Conservation (phyloP, 768 basidiomycete species). For the Scleroderma citrinum region DNA sequence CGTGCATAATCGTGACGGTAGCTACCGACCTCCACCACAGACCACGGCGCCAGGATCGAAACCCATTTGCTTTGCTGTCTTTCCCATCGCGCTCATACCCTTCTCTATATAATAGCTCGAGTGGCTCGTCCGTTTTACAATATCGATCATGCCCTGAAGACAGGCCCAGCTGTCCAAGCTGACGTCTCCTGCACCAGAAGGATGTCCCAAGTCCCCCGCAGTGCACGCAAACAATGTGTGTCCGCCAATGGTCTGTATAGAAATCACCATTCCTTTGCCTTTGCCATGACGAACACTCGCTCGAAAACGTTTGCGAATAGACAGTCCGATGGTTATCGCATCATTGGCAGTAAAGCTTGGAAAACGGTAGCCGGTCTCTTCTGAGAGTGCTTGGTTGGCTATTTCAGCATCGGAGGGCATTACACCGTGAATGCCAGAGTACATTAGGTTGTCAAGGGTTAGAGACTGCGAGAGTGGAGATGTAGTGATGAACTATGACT, state of each 20-base stretch:
- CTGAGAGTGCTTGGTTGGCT: constrained; percentile 62
- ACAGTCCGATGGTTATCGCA: constrained; percentile 74
- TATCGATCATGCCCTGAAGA: constrained; percentile 73
- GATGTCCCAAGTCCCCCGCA: constrained; percentile 71
- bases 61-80: constrained; percentile 67
- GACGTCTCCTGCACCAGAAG: constrained; percentile 64
- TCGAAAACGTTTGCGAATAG: constrained; percentile 79
- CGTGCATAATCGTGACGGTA: background rate
- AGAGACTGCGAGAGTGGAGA: background rate
- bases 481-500: background rate
- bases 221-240: constrained; percentile 80
- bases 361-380: constrained; percentile 69
- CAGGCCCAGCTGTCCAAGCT: constrained; percentile 77
- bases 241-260: constrained; percentile 73
- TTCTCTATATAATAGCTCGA: constrained; percentile 85
- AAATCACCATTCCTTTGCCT: constrained; percentile 77
- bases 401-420: constrained; percentile 66
- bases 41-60: constrained; percentile 59
- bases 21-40: constrained; percentile 68
- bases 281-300: constrained; percentile 62
- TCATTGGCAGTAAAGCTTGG: constrained; percentile 69
- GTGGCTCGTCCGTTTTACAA: constrained; percentile 76
- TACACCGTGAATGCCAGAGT: constrained; percentile 56
- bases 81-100: constrained; percentile 79
- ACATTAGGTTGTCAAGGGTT: constrained; percentile 37